Evolutionary conservation across 169 alveolate genomes (phyloP), one percentile per base, ranked within the genome.

Genomic region (Plasmodium ovale): DNA sequence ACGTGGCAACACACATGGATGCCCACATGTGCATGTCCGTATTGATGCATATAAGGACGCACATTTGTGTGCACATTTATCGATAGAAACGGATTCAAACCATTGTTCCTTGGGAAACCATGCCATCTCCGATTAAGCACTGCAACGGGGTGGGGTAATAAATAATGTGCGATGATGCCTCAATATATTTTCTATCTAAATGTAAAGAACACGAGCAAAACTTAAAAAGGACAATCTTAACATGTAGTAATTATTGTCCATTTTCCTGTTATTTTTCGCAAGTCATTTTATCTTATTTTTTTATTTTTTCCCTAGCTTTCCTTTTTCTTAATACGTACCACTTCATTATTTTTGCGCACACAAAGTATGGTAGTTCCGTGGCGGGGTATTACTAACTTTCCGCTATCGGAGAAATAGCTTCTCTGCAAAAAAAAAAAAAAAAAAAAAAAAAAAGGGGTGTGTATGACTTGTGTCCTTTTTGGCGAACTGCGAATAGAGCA

Each of bases 61-160:
- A 72, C 33, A 72, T 27, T 27, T 35, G 54, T 35, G 47, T 25
- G 19, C 65, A 6, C 56, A 82, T 39, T 58, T 68, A 9, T 21
- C 29, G 35, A 19, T 39, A 77, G 89, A 53, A 42, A 74, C 12
- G 1, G 25, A 31, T 31, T 10, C 87, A 56, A 62, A 92, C 95
- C 94, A 92, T 82, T 29, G 90, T 70, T 19, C 95, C 95, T 65
- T 92, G 95, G 29, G 95, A 92, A 39, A 92, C 95, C 94, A 88
- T 89, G 1, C 95, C 95, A 69, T 92, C 95, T 7, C 95, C 95
- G 19, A 92, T 92, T 44, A 92, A 65, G 68, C 95, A 92, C 95
- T 92, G 82, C 27, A 92, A 42, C 42, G 44, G 58, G 37, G 3
- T 37, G 54, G 49, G 6, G 31, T 27, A 47, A 82, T 47, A 37